phyloP scores from a whole-genome alignment of 2,329 filamentous ascomycete genomes.

The Colletotrichum sp. region DNA sequence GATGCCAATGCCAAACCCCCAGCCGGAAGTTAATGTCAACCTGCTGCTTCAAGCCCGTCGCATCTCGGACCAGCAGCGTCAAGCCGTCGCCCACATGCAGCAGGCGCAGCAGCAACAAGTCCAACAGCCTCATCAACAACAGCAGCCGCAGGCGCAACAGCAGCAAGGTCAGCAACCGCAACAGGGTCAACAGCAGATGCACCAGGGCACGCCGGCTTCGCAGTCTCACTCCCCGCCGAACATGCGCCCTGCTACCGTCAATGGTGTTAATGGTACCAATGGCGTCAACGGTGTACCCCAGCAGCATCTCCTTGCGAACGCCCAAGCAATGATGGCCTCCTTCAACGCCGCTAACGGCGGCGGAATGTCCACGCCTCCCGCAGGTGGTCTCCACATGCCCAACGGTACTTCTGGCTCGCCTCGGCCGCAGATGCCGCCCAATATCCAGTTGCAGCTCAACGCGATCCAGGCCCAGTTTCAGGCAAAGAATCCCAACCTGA shows the following conservation, averaged over 20 bases:
- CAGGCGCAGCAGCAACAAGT: slow-evolving; percentile 30
- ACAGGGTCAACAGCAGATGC: slow-evolving; percentile 37
- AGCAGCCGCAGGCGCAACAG: slow-evolving; percentile 51
- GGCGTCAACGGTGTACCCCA: slow-evolving; percentile 54
- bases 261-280: slow-evolving; percentile 38
- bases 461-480: slow-evolving; percentile 59
- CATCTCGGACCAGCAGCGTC: slow-evolving; percentile 69
- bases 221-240: slow-evolving; percentile 44
- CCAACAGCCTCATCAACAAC: slow-evolving; percentile 57
- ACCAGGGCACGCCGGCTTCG: slow-evolving; percentile 32
- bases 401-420: slow-evolving; percentile 50
- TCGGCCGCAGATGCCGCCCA: slow-evolving; percentile 52
- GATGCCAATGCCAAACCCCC: slow-evolving; percentile 57
- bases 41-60: slow-evolving; percentile 69
- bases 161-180: slow-evolving; percentile 36
- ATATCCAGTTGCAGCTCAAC: slow-evolving; percentile 53
- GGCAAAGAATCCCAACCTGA: slow-evolving; percentile 55
- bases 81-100: slow-evolving; percentile 50
- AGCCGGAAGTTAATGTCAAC: slow-evolving; percentile 59
- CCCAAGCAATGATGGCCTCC: slow-evolving; percentile 57
- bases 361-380: slow-evolving; percentile 49
- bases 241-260: slow-evolving; percentile 39
- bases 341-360: slow-evolving; percentile 50
- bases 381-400: slow-evolving; percentile 51
- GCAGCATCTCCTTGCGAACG: slow-evolving; percentile 57